Percentiles rank a stretch among this genome's conserved stretches.
These are phyloP conservation scores for Sophora flavescens DNA, from an alignment of 306 rosid species.

Conservation along the genomic window DNA sequence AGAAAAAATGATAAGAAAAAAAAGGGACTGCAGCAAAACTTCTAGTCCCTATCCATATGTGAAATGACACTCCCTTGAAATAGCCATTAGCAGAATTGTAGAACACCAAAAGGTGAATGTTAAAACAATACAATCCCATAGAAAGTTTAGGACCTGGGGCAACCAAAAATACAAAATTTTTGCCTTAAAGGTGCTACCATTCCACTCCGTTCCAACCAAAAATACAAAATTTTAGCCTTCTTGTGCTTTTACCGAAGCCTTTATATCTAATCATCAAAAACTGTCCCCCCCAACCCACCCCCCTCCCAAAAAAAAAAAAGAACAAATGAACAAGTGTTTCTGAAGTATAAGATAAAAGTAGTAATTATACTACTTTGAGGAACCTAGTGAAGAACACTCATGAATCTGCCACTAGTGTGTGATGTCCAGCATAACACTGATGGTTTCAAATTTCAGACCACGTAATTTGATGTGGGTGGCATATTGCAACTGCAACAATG, in stretches of 20 bases:
- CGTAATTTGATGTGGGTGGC: too few relatives aligned
- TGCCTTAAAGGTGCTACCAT: not conserved
- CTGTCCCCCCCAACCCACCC: too few relatives aligned
- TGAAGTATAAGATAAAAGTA: too few relatives aligned
- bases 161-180: not conserved
- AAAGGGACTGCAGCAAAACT: not conserved
- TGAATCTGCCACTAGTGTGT: not conserved
- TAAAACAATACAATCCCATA: not conserved
- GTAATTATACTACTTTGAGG: not conserved
- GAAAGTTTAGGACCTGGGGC: not conserved
- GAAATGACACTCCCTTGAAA: constrained; percentile 20
- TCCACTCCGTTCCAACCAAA: not conserved
- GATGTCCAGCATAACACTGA: not conserved
- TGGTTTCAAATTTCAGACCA: not conserved
- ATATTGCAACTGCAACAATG: too few relatives aligned
- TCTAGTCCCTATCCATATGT: constrained; percentile 3
- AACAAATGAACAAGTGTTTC: too few relatives aligned
- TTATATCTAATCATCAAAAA: not conserved
- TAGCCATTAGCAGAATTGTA: not conserved
- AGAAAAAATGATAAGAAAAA: not conserved
- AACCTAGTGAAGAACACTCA: not conserved
- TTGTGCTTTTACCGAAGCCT: not conserved
- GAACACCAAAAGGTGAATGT: not conserved
- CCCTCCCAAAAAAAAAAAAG: not conserved
- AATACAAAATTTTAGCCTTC: too few relatives aligned